phyloP scores from a whole-genome alignment of 768 basidiomycete genomes.

The Lentinula raphanica region DNA sequence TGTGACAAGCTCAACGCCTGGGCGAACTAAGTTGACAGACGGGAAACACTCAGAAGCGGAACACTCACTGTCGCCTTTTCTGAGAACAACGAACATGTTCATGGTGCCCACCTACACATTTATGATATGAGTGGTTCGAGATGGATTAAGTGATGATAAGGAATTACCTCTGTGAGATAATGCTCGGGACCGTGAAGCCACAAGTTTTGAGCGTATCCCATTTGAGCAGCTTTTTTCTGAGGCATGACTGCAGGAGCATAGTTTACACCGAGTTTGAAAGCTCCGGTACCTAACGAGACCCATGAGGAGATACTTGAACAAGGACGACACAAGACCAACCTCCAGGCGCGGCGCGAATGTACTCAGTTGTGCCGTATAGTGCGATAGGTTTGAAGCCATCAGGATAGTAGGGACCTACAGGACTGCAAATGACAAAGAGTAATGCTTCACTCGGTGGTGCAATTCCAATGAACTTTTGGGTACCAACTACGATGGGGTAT shows the following conservation, averaged over 20 bases:
- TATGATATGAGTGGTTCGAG: background rate
- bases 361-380: conserved; percentile 80
- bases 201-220: conserved; percentile 84
- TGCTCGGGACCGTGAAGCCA: conserved; percentile 80
- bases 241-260: conserved; percentile 87
- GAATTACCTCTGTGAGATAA: conserved; percentile 43
- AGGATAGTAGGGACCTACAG: conserved; percentile 82
- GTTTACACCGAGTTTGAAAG: conserved; percentile 83
- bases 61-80: conserved; percentile 55
- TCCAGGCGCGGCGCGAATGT: conserved; percentile 81
- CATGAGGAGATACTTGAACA: background rate
- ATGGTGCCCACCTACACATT: conserved; percentile 69
- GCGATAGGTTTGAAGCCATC: conserved; percentile 88
- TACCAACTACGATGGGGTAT: conserved; percentile 58
- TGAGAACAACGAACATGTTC: conserved; percentile 86
- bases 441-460: conserved; percentile 73
- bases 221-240: conserved; percentile 67
- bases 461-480: conserved; percentile 64
- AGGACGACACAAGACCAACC: conserved; percentile 36
- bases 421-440: conserved; percentile 81
- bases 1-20: conserved; percentile 79
- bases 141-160: background rate
- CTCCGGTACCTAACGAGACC: conserved; percentile 62
- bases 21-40: background rate
- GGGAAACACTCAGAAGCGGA: conserved; percentile 6